Percentiles rank a stretch among this genome's conserved stretches.
These are phyloP conservation scores for Penicillium sp. DNA, from an alignment of 2,329 filamentous ascomycete genomes.

Conservation along the genomic window DNA sequence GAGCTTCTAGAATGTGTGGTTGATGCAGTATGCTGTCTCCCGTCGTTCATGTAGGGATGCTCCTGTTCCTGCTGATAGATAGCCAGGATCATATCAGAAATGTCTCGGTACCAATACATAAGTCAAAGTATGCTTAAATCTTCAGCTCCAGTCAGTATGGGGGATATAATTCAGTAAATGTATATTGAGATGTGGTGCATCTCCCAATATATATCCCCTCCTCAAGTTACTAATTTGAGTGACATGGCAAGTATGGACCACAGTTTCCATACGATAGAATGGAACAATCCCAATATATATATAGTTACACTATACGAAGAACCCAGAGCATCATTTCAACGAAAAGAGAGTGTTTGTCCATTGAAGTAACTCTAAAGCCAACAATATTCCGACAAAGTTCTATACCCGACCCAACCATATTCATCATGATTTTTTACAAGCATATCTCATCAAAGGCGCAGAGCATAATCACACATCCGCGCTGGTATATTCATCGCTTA, in stretches of 20 bases:
- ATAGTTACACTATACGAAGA: not conserved
- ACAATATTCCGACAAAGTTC: constrained; percentile 6
- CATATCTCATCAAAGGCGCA: constrained; percentile 12
- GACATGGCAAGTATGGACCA: no score
- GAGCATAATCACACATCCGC: not conserved
- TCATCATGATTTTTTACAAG: constrained; percentile 11
- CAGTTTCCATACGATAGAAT: not conserved
- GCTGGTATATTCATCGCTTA: constrained; percentile 17
- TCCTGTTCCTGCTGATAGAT: constrained; percentile 9
- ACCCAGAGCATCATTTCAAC: not conserved
- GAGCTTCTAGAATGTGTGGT: constrained; percentile 5
- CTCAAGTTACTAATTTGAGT: no score
- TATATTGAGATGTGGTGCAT: not conserved
- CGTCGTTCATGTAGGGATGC: constrained; percentile 10
- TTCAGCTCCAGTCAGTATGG: not conserved
- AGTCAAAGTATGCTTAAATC: not conserved
- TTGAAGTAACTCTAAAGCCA: not conserved
- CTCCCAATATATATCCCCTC: not conserved
- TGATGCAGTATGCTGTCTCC: constrained; percentile 13
- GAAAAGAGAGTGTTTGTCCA: constrained; percentile 1
- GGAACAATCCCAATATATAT: not conserved
- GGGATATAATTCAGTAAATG: not conserved
- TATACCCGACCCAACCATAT: constrained; percentile 7
- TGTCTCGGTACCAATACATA: not conserved
- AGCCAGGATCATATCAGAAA: not conserved